Evolutionary conservation across 495 filamentous ascomycete genomes (phyloP).

Genomic region (Pyronema omphalodes): DNA sequence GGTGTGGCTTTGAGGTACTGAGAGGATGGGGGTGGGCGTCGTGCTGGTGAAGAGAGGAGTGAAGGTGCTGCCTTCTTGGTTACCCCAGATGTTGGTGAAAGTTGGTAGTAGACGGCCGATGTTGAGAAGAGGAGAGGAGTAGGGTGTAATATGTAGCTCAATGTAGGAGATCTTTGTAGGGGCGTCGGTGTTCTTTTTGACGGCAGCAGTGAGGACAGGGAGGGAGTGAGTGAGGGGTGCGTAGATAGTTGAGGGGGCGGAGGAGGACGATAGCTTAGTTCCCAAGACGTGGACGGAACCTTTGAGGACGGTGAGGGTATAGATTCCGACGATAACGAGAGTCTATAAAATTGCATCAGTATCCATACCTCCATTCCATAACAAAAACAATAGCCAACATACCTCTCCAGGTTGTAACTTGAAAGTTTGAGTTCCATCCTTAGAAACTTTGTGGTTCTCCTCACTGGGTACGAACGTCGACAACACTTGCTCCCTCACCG

Average conservation of each 20-base stretch:
- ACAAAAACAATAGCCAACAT: not conserved
- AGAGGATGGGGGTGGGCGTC: conserved; percentile 29
- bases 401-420: conserved; percentile 10
- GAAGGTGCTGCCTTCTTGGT: conserved; percentile 6
- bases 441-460: conserved; percentile 10
- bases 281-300: conserved; percentile 40
- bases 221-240: conserved; percentile 46
- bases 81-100: conserved; percentile 41
- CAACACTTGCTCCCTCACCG: not conserved
- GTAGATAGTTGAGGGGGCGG: conserved; percentile 34
- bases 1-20: conserved; percentile 25
- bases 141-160: conserved; percentile 29
- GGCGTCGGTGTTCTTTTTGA: conserved; percentile 2
- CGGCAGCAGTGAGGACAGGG: conserved; percentile 36
- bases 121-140: conserved; percentile 31
- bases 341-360: conserved; percentile 26
- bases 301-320: conserved; percentile 38
- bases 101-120: conserved; percentile 37
- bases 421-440: conserved; percentile 10
- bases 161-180: conserved; percentile 28
- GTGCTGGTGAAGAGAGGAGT: conserved; percentile 10
- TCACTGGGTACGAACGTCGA: conserved; percentile 23
- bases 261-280: conserved; percentile 34
- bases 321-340: conserved; percentile 38
- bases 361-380: not conserved